A percentile compares a stretch with the other conserved stretches of the same genome.
phyloP scores from a whole-genome alignment of 805 yeast species.

The Barnettozyma vustinii region DNA sequence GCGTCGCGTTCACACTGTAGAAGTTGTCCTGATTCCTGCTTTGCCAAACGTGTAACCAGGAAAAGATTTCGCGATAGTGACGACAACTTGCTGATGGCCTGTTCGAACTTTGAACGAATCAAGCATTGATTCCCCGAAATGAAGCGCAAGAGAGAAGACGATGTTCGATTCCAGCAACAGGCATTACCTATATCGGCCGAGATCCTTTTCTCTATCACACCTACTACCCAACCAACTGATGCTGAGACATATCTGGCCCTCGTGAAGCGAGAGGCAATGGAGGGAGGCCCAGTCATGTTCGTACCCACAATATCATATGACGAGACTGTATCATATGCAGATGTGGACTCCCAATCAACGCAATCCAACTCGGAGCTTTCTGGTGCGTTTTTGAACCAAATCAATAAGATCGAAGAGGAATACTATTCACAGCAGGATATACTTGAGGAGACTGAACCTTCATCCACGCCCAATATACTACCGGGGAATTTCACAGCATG shows the following conservation, averaged over 20 bases:
- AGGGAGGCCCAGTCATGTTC: slow-evolving; percentile 14
- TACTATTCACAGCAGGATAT: background rate
- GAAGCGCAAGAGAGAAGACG: background rate
- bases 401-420: slow-evolving; percentile 2
- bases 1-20: slow-evolving; percentile 1
- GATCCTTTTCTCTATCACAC: slow-evolving; percentile 11
- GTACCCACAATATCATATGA: slow-evolving; percentile 4
- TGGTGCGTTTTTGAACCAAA: background rate
- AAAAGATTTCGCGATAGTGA: background rate
- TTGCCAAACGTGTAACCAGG: background rate
- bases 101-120: background rate
- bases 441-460: background rate
- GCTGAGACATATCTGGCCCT: slow-evolving; percentile 25
- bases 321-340: slow-evolving; percentile 1
- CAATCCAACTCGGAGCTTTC: background rate
- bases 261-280: slow-evolving; percentile 18
- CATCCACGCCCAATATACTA: slow-evolving; percentile 15
- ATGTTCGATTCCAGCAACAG: slow-evolving; percentile 16
- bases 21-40: background rate
- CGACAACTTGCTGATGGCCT: no score
- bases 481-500: slow-evolving; percentile 24
- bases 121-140: background rate
- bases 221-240: slow-evolving; percentile 18
- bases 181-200: slow-evolving; percentile 21
- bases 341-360: slow-evolving; percentile 10